phyloP scores from a whole-genome alignment of 2,329 filamentous ascomycete genomes.

The Fusarium sp. region DNA sequence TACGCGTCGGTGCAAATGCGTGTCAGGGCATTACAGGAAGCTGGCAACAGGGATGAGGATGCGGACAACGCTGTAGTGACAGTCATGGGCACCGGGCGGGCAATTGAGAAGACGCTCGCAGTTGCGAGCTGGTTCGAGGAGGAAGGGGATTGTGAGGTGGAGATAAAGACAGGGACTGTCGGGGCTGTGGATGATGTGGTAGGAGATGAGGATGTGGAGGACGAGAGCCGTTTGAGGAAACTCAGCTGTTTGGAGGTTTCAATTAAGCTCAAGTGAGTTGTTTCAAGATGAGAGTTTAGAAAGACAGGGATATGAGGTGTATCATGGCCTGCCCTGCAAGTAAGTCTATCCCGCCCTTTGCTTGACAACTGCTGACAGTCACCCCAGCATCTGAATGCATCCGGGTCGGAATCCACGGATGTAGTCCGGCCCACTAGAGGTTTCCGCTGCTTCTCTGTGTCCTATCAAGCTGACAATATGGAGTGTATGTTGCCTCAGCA shows the following conservation, averaged over 20 bases:
- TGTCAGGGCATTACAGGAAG: constrained; percentile 60
- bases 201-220: constrained; percentile 55
- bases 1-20: constrained; percentile 63
- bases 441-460: neutral
- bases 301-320: constrained; percentile 18
- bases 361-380: constrained; percentile 26
- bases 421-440: constrained; percentile 15
- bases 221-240: constrained; percentile 62
- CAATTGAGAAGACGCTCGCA: constrained; percentile 74
- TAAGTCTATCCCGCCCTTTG: constrained; percentile 24
- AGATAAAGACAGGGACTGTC: constrained; percentile 74
- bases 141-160: constrained; percentile 71
- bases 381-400: constrained; percentile 15
- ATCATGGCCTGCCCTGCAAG: constrained; percentile 17
- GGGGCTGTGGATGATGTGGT: constrained; percentile 79
- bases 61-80: constrained; percentile 62
- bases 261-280: constrained; percentile 61
- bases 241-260: constrained; percentile 68
- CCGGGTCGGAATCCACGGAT: constrained; percentile 40
- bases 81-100: constrained; percentile 76
- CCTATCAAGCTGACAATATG: constrained; percentile 32
- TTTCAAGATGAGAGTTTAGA: constrained; percentile 12
- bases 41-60: constrained; percentile 35
- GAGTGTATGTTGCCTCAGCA: constrained; percentile 15
- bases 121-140: constrained; percentile 77